Evolutionary conservation across 2,329 filamentous ascomycete genomes (phyloP), one percentile per base, ranked within the genome.

Genomic region (Pseudogymnoascus sp.): DNA sequence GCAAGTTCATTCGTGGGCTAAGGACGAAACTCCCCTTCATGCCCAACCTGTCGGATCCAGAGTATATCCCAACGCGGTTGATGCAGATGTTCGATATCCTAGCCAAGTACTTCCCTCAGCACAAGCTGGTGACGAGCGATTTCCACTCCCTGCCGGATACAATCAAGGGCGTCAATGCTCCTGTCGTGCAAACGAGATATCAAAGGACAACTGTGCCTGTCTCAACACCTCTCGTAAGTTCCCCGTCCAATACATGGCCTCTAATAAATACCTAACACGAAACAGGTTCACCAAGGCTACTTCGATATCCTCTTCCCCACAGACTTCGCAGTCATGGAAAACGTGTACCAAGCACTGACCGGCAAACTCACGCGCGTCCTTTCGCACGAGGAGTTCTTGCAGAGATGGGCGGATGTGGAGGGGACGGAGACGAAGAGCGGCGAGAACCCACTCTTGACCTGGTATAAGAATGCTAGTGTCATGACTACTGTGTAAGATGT

Each of bases 281-380:
- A 64, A 7, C 12, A 95, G 90, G 90, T 97, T 57, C 92, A 97
- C 73, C 95, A 99, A 77, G 95, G 94, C 50, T 97, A 96, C 75
- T 99, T 99, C 72, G 95, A 99, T 72, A 97, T 99, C 69, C 86
- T 99, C 71, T 99, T 99, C 77, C 94, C 94, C 0, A 99, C 94
- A 9, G 89, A 99, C 74, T 99, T 99, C 72, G 81, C 83, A 64
- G 87, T 96, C 66, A 88, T 94, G 75, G 91, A 97, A 74, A 86
- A 91, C 68, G 85, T 97, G 67, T 99, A 99, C 76, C 87, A 90
- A 61, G 91, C 91, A 64, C 85, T 97, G 68, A 99, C 94, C 0
- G 93, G 93, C 32, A 94, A 95, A 72, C 79, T 97, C 68, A 96
- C 92, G 2, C 83, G 88, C 59, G 90, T 96, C 59, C 82, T 87